These are phyloP conservation scores for Takashimella koratensis DNA, from an alignment of 1,284 basidiomycete species.

Conservation along the genomic window DNA sequence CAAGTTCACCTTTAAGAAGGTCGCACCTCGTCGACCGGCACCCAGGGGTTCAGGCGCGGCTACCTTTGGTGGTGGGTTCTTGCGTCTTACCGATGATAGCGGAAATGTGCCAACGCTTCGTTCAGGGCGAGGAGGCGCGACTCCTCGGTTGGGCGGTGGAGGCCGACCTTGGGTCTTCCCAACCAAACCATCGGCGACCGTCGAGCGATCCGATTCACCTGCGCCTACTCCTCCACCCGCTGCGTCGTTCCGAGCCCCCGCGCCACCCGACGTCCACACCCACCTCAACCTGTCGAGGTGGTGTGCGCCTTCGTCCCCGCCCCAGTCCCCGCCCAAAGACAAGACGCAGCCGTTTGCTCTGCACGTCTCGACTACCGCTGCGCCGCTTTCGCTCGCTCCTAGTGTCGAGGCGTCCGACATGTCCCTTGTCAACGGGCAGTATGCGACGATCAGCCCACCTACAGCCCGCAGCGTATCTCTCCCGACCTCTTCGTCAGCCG, in stretches of 20 bases:
- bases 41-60: constrained; percentile 20
- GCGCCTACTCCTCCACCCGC: constrained; percentile 25
- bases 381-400: neutral
- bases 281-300: constrained; percentile 43
- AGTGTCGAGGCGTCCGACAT: constrained; percentile 8
- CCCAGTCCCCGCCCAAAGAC: constrained; percentile 38
- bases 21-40: constrained; percentile 19
- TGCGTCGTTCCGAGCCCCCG: constrained; percentile 37
- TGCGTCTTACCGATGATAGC: constrained; percentile 11
- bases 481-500: neutral
- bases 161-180: constrained; percentile 39
- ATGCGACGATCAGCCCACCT: constrained; percentile 24
- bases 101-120: neutral
- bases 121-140: neutral
- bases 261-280: constrained; percentile 39
- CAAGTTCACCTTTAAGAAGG: constrained; percentile 49
- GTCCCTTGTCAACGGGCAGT: constrained; percentile 36
- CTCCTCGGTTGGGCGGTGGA: constrained; percentile 2
- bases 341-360: neutral
- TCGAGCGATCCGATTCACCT: constrained; percentile 28
- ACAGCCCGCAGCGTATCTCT: neutral
- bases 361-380: neutral
- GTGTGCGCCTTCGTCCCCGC: constrained; percentile 45
- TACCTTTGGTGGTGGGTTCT: constrained; percentile 12
- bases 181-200: constrained; percentile 3